Evolutionary conservation across 768 basidiomycete genomes (phyloP), one percentile per base, ranked within the genome.

Genomic region (Cantharellus cinnabarinus): DNA sequence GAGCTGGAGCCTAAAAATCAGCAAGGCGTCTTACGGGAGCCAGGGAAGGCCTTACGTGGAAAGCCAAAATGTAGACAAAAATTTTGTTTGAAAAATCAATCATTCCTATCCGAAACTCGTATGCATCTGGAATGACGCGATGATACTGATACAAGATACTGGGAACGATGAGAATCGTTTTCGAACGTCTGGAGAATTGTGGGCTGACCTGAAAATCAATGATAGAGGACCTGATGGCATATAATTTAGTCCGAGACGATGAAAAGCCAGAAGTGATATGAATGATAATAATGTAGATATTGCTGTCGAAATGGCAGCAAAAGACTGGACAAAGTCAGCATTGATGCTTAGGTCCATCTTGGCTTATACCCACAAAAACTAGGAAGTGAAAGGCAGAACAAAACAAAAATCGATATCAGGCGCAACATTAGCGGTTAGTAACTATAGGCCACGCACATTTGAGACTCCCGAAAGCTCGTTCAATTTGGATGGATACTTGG

Each of bases 391-490:
- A 53, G 44, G 35, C 14, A 34, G 34, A 38, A 4, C 15, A 61
- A 41, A 41, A 57, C 37, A 14, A 14, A 59, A 57, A 42, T 29
- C 20, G 20, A 29, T 29, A 29, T 29, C 20, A 29, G 20, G 20
- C 20, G 20, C 20, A 29, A 29, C 20, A 29, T 29, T 29, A 29
- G 20, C 20, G 53, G n/a, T 42, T 63, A 60, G 57, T 59, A 10
- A 3, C 41, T 68, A 81, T 69, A 63, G 90, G 89, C 10, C 10
- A 39, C 52, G 87, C 88, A 70, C 78, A 95, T 69, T 95, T 95
- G 60, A 84, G 70, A 58, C 82, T 82, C 5, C 93, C 91, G 66
- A 89, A 95, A 48, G 80, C 79, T 58, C 93, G 78, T 66, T 97
- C 93, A 39, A 94, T 75, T 35, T 76, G 77, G 1, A 87, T 68